A percentile compares a stretch with the other conserved stretches of the same genome.
Conservation (phyloP, 1,284 basidiomycete genomes). For the Ustilago nuda region DNA sequence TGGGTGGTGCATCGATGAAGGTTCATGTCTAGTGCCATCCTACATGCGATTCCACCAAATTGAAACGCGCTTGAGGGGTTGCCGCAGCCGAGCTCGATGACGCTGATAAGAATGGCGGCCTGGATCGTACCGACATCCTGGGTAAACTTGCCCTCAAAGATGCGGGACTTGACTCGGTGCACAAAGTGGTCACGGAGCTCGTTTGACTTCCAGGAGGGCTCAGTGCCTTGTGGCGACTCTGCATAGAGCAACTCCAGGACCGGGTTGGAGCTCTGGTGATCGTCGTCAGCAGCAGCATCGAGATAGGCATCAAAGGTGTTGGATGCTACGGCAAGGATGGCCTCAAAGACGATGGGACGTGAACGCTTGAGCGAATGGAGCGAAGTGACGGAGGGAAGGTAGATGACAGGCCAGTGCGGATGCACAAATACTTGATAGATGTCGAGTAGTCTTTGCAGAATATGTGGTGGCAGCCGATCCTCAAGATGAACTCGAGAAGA, state of each 20-base stretch:
- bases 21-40: slow-evolving; percentile 55
- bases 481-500: slow-evolving; percentile 22
- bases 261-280: slow-evolving; percentile 16
- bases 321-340: slow-evolving; percentile 50
- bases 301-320: slow-evolving; percentile 44
- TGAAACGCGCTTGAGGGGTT: slow-evolving; percentile 49
- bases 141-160: slow-evolving; percentile 45
- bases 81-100: slow-evolving; percentile 49
- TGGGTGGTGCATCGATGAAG: slow-evolving; percentile 31
- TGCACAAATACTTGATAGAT: slow-evolving; percentile 54
- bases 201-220: slow-evolving; percentile 30
- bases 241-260: slow-evolving; percentile 31
- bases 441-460: slow-evolving; percentile 38
- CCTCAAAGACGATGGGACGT: slow-evolving; percentile 50
- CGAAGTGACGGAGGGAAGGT: slow-evolving; percentile 49
- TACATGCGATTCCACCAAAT: slow-evolving; percentile 51
- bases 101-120: slow-evolving; percentile 49
- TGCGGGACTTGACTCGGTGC: slow-evolving; percentile 40
- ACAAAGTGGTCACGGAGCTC: slow-evolving; percentile 47
- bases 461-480: slow-evolving; percentile 35
- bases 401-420: slow-evolving; percentile 59
- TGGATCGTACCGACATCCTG: slow-evolving; percentile 44
- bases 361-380: slow-evolving; percentile 39
- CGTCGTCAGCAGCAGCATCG: slow-evolving; percentile 23
- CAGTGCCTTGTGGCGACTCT: slow-evolving; percentile 24